phyloP scores from a whole-genome alignment of 805 yeast species.

The Pichia sporocuriosa region DNA sequence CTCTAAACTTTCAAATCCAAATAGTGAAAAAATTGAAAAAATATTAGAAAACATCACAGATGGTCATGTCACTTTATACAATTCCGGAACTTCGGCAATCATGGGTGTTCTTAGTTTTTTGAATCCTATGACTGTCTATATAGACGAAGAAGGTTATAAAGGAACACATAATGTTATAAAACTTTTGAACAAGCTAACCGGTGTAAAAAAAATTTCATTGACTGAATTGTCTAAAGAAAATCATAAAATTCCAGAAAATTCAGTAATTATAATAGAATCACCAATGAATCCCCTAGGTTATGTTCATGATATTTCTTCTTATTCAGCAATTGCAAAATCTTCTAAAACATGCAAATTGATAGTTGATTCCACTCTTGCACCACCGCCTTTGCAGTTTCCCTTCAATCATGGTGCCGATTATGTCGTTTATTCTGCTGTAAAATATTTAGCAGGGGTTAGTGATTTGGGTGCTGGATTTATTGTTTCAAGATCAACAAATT shows the following conservation, averaged over 20 bases:
- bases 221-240: slow-evolving; percentile 26
- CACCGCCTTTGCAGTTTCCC: slow-evolving; percentile 50
- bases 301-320: slow-evolving; percentile 35
- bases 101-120: slow-evolving; percentile 41
- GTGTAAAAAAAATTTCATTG: slow-evolving; percentile 33
- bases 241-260: slow-evolving; percentile 32
- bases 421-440: slow-evolving; percentile 50
- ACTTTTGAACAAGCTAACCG: slow-evolving; percentile 37
- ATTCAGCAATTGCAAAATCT: slow-evolving; percentile 38
- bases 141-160: slow-evolving; percentile 43
- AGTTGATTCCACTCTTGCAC: slow-evolving; percentile 52
- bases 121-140: slow-evolving; percentile 39
- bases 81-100: slow-evolving; percentile 46
- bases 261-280: slow-evolving; percentile 44
- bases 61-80: slow-evolving; percentile 41
- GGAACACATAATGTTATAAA: slow-evolving; percentile 45
- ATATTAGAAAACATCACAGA: slow-evolving; percentile 39
- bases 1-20: slow-evolving; percentile 41
- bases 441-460: slow-evolving; percentile 49
- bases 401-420: slow-evolving; percentile 46
- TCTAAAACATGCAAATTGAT: slow-evolving; percentile 35
- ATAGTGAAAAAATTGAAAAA: slow-evolving; percentile 40
- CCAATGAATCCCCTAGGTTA: slow-evolving; percentile 50
- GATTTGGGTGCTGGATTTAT: slow-evolving; percentile 49
- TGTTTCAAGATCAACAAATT: slow-evolving; percentile 33